These are phyloP conservation scores for Sporothrix humicola DNA, from an alignment of 2,329 filamentous ascomycete species.

Conservation along the genomic window DNA sequence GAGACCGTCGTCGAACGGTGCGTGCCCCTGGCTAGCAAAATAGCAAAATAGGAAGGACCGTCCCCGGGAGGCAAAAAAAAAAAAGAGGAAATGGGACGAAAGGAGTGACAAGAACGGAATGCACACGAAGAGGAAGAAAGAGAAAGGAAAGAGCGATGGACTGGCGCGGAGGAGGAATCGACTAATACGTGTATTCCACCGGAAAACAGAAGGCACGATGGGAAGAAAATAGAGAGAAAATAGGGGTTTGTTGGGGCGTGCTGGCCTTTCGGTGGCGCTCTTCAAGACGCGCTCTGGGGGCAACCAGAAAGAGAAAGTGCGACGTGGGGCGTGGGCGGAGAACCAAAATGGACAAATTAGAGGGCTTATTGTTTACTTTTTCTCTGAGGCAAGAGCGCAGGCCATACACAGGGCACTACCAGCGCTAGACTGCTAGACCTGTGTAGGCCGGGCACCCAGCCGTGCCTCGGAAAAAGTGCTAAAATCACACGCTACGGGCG, in stretches of 20 bases:
- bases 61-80: background rate
- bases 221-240: background rate
- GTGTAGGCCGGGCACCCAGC: constrained; percentile 2
- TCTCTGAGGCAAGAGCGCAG: background rate
- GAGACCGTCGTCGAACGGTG: background rate
- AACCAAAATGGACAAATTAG: constrained; percentile 22
- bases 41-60: constrained; percentile 27
- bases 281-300: constrained; percentile 6
- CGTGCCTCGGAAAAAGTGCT: constrained; percentile 1
- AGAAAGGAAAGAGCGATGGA: constrained; percentile 24
- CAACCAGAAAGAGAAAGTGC: constrained; percentile 14
- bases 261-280: background rate
- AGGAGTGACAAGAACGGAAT: constrained; percentile 27
- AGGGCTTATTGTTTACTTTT: constrained; percentile 26
- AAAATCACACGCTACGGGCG: background rate
- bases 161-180: background rate
- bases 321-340: constrained; percentile 17
- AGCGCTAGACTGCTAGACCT: background rate
- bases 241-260: constrained; percentile 9
- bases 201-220: constrained; percentile 14
- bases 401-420: background rate
- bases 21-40: constrained; percentile 12
- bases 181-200: constrained; percentile 18
- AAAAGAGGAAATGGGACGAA: constrained; percentile 4
- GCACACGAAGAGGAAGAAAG: constrained; percentile 6